Conservation (phyloP, 2,329 filamentous ascomycete species). For the Cladosporium austrohemisphaericum region DNA sequence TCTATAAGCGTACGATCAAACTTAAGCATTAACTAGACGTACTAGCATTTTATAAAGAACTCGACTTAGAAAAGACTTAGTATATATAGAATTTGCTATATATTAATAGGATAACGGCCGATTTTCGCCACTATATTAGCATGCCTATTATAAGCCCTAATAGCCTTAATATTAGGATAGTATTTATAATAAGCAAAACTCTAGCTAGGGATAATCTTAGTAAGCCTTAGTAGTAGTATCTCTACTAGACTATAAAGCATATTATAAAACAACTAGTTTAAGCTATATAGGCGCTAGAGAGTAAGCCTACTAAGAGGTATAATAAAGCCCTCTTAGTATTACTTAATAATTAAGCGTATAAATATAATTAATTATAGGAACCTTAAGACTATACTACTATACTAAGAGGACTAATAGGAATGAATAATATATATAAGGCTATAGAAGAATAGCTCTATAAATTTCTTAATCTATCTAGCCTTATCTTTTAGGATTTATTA, state of each 20-base stretch:
- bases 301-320: background rate
- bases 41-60: slow-evolving; percentile 9
- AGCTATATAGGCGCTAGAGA: slow-evolving; percentile 8
- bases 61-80: background rate
- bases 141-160: slow-evolving; percentile 57
- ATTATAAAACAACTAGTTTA: slow-evolving; percentile 4
- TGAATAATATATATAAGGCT: background rate
- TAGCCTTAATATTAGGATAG: slow-evolving; percentile 46
- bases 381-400: background rate
- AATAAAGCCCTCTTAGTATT: background rate
- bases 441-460: background rate
- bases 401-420: background rate
- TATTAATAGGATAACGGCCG: slow-evolving; percentile 6
- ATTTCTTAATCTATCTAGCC: background rate
- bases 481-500: background rate
- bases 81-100: slow-evolving; percentile 3
- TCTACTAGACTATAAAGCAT: slow-evolving; percentile 2
- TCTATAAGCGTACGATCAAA: slow-evolving; percentile 10
- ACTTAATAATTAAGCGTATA: background rate
- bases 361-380: background rate
- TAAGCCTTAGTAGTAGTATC: background rate
- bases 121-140: slow-evolving; percentile 46
- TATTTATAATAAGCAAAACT: slow-evolving; percentile 3
- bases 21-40: background rate
- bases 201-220: background rate